These are phyloP conservation scores for Botrytis porri DNA, from an alignment of 2,329 filamentous ascomycete species.

Conservation along the genomic window DNA sequence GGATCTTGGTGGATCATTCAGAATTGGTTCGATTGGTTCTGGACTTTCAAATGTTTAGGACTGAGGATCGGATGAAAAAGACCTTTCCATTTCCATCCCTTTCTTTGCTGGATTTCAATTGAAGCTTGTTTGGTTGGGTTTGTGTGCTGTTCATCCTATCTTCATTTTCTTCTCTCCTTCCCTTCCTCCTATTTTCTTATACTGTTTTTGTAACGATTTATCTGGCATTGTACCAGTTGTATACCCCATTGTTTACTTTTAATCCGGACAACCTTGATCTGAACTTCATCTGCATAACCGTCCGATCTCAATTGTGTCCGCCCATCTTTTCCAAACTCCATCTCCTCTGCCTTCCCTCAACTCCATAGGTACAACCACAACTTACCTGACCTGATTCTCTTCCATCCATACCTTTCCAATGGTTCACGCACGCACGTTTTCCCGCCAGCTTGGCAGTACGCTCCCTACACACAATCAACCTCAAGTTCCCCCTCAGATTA, in stretches of 20 bases:
- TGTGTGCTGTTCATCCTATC: neutral
- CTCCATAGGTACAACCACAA: neutral
- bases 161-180: neutral
- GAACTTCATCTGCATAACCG: neutral
- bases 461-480: constrained; percentile 14
- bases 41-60: neutral
- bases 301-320: neutral
- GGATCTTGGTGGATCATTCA: neutral
- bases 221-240: neutral
- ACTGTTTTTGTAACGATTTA: neutral
- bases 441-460: constrained; percentile 4
- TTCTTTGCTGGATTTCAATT: constrained; percentile 2
- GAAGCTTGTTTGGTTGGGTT: neutral
- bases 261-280: neutral
- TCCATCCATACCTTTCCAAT: neutral
- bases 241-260: neutral
- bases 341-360: neutral
- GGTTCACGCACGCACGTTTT: constrained; percentile 9
- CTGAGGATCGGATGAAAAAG: neutral
- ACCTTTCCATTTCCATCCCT: constrained; percentile 1
- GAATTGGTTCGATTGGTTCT: constrained; percentile 9
- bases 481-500: constrained; percentile 2
- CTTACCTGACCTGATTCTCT: neutral
- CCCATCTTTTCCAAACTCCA: neutral
- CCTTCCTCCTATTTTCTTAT: neutral